Evolutionary conservation across 805 yeast species (phyloP), one percentile per base, ranked within the genome.

Genomic region (Kodamaea hsintzibuensis): DNA sequence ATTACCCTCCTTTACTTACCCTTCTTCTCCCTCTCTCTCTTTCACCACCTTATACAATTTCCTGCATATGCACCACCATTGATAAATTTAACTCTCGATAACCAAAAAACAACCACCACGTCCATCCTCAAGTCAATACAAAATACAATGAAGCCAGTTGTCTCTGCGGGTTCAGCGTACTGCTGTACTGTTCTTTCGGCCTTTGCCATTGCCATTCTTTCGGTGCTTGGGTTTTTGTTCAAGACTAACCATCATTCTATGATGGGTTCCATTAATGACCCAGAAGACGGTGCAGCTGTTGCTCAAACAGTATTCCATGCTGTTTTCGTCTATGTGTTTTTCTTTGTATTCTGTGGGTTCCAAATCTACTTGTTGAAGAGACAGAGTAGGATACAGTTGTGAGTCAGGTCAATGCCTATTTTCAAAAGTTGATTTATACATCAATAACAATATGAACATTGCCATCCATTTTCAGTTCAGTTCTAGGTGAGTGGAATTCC

Each of bases 121-220:
- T 12, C 12, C 42, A 38, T 10, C 37, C 9, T 22, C 3, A 16
- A 27, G 9, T 19, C 48, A 35, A 42, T 18, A 43, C 44, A 47
- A 76, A 35, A 42, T 18, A 43, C 44, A 47, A 76, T 76, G 79
- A 76, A 76, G 62, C 70, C 80, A 48, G 79, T 76, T 49, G 78
- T 76, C 5, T 74, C 79, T 49, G 76, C 95, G 48, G 89, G 85
- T 25, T 86, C 89, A 65, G 98, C 99, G 19, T 93, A 96, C 89
- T 91, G 89, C 71, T 93, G 99, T 70, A 93, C 98, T 45, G 81
- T 93, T 42, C 78, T 95, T 45, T 91, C 98, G 49, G 91, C 95
- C 13, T 93, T 93, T 69, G 99, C 96, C 55, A 85, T 93, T 35
- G 87, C 91, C 46, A 95, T 93, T 54, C 81, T 93, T 47, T 81